Evolutionary conservation across 108 stramenopile species (phyloP).

Genomic region (Nitzschia palea): DNA sequence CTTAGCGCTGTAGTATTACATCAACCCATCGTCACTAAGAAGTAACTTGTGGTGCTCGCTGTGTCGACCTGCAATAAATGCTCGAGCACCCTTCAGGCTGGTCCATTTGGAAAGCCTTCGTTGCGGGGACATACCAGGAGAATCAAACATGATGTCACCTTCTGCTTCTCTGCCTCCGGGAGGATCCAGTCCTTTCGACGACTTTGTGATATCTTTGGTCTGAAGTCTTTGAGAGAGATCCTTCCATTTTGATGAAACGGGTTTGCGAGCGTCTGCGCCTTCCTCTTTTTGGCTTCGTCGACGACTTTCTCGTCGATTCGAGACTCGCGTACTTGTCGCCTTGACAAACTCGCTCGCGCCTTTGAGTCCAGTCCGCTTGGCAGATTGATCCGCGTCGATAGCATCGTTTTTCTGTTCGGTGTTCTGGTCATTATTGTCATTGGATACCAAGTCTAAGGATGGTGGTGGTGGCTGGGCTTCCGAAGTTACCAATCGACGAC

Average conservation of each 20-base stretch:
- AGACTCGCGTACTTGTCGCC: neutral
- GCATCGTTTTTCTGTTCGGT: no score
- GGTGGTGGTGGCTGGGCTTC: no score
- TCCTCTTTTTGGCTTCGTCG: neutral
- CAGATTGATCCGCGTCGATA: neutral
- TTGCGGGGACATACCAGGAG: neutral
- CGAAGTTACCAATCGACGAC: no score
- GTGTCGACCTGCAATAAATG: slow-evolving; percentile 14
- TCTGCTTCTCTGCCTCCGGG: no score
- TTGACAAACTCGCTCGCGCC: slow-evolving; percentile 3
- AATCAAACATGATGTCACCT: no score
- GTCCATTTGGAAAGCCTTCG: slow-evolving; percentile 1
- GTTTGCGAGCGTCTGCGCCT: neutral
- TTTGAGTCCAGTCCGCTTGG: neutral
- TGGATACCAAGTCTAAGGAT: no score
- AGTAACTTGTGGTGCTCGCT: neutral
- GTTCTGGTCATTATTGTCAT: no score
- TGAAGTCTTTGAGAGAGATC: neutral
- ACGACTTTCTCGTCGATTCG: neutral
- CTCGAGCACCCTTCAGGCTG: slow-evolving; percentile 1
- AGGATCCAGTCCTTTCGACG: neutral
- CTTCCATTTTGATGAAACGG: slow-evolving; percentile 6
- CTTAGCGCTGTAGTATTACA: neutral
- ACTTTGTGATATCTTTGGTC: neutral
- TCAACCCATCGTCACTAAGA: neutral